A percentile compares a stretch with the other conserved stretches of the same genome.
Evolutionary conservation across 225 moss, liverwort and hornwort genomes (phyloP).

Genomic region (Physcomitrium patens): DNA sequence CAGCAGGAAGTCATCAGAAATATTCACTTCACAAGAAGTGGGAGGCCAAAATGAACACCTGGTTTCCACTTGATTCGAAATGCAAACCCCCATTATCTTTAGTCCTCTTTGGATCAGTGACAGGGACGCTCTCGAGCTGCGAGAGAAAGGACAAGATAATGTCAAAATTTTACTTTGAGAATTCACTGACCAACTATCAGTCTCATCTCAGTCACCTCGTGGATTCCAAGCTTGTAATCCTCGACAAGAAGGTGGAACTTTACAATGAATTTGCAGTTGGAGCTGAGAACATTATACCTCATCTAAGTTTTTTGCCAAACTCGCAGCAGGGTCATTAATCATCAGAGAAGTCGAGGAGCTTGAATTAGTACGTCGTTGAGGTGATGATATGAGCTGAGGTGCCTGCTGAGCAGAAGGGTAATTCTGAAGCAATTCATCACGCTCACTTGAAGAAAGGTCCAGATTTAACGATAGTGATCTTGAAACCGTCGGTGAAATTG

Average conservation of each 20-base stretch:
- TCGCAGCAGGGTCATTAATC: slow-evolving; percentile 10
- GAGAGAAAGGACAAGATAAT: not conserved
- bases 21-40: not conserved
- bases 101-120: slow-evolving; percentile 21
- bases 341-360: not conserved
- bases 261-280: not conserved
- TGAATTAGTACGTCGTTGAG: slow-evolving; percentile 5
- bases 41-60: slow-evolving; percentile 23
- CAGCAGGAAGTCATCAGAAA: not conserved
- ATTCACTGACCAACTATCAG: not conserved
- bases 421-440: slow-evolving; percentile 1
- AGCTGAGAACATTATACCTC: slow-evolving; percentile 31
- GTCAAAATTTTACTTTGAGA: not conserved
- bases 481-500: slow-evolving; percentile 47
- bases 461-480: slow-evolving; percentile 26
- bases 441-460: slow-evolving; percentile 16
- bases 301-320: slow-evolving; percentile 21
- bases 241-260: not conserved
- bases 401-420: not conserved
- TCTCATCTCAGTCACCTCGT: not conserved
- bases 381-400: slow-evolving; percentile 18
- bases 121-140: slow-evolving; percentile 27
- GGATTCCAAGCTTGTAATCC: not conserved
- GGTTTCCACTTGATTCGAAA: slow-evolving; percentile 21
- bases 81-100: slow-evolving; percentile 31